These are phyloP conservation scores for Rhodotorula sp. DNA, from an alignment of 1,284 basidiomycete genomes.

Conservation along the genomic window DNA sequence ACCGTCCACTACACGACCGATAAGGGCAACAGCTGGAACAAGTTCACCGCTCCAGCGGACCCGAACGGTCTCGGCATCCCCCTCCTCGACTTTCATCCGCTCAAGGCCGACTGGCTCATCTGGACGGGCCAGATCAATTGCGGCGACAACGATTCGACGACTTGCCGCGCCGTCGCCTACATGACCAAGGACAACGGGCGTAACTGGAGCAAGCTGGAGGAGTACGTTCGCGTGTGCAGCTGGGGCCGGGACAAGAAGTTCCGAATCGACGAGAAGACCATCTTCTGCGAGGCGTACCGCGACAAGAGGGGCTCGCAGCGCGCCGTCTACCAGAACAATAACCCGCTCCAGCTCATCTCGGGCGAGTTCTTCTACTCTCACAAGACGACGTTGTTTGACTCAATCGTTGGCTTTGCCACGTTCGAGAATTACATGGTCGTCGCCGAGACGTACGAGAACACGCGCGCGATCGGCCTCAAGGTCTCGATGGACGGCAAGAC, in stretches of 20 bases:
- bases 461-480: conserved; percentile 70
- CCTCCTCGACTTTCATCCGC: conserved; percentile 83
- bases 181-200: conserved; percentile 77
- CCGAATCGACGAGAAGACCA: conserved; percentile 76
- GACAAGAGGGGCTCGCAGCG: conserved; percentile 79
- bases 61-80: conserved; percentile 78
- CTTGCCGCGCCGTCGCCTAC: conserved; percentile 69
- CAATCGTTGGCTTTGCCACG: conserved; percentile 90
- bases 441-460: conserved; percentile 72
- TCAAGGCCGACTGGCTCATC: conserved; percentile 75
- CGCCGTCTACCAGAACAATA: conserved; percentile 57
- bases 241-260: conserved; percentile 81
- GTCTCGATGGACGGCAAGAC: conserved; percentile 85
- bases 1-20: conserved; percentile 76
- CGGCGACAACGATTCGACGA: conserved; percentile 48
- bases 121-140: conserved; percentile 82
- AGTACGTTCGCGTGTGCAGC: conserved; percentile 86
- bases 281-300: conserved; percentile 85
- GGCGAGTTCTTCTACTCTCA: conserved; percentile 73
- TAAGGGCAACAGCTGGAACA: conserved; percentile 71
- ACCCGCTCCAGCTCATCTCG: conserved; percentile 74
- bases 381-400: conserved; percentile 75
- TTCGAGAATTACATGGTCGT: conserved; percentile 95
- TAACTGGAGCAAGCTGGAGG: conserved; percentile 72
- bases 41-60: conserved; percentile 60